phyloP scores from a whole-genome alignment of 495 filamentous ascomycete genomes.

The Pseudoneurospora amorphoporcata region DNA sequence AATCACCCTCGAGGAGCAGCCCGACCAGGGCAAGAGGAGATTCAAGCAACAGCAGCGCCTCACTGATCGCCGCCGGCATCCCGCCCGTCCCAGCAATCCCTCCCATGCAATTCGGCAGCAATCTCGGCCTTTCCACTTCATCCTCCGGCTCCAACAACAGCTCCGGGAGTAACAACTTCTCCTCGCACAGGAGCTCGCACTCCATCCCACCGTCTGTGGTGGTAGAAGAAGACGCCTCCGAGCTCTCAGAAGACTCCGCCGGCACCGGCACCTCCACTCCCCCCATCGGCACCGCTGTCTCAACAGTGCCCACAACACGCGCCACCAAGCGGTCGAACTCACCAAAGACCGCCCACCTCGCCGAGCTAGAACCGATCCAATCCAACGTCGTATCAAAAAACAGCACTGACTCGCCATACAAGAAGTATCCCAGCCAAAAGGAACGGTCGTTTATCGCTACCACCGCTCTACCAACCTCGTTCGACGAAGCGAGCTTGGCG shows the following conservation, averaged over 20 bases:
- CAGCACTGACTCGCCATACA: background rate
- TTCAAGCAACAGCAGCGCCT: conserved; percentile 3
- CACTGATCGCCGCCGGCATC: conserved; percentile 8
- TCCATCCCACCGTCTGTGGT: background rate
- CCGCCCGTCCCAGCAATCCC: conserved; percentile 22
- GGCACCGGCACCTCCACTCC: background rate
- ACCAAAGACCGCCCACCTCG: conserved; percentile 11
- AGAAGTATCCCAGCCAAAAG: conserved; percentile 4
- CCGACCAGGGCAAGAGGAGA: background rate
- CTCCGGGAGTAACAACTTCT: background rate
- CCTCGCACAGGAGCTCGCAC: background rate
- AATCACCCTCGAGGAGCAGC: background rate
- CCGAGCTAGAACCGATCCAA: conserved; percentile 16
- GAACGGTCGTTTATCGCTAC: background rate
- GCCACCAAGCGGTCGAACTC: conserved; percentile 2
- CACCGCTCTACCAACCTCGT: conserved; percentile 8
- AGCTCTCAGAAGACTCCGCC: background rate
- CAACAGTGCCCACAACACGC: background rate
- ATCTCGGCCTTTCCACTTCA: background rate
- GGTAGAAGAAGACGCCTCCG: background rate
- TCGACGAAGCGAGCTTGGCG: conserved; percentile 9
- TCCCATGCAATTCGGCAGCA: conserved; percentile 10
- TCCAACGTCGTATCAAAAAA: conserved; percentile 4
- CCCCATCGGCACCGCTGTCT: background rate
- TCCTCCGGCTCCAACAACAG: background rate